These are phyloP conservation scores for Polytrichum formosum DNA, from an alignment of 225 moss, liverwort and hornwort genomes.

Conservation along the genomic window DNA sequence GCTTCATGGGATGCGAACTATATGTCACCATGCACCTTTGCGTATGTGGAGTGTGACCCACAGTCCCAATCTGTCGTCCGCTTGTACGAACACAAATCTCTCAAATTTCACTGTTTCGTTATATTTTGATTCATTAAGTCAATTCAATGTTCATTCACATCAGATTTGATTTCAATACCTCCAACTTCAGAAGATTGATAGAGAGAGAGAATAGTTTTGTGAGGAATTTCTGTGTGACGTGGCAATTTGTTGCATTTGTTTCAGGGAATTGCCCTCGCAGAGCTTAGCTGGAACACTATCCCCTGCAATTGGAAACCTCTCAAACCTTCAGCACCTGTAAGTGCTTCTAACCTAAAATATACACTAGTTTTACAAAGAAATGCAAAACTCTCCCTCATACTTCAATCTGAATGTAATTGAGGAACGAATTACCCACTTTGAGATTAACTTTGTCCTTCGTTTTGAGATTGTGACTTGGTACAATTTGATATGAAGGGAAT, in stretches of 20 bases:
- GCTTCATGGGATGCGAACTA: conserved; percentile 60
- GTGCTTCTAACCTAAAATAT: conserved; percentile 17
- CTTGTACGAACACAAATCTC: conserved; percentile 26
- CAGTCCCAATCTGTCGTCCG: conserved; percentile 33
- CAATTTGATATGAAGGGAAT: too few relatives aligned
- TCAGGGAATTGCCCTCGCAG: conserved; percentile 53
- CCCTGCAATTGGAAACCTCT: conserved; percentile 42
- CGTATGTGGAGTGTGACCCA: conserved; percentile 54
- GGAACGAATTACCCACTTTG: too few relatives aligned
- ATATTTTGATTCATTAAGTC: too few relatives aligned
- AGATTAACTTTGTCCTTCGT: too few relatives aligned
- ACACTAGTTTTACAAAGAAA: neutral
- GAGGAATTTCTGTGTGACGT: too few relatives aligned
- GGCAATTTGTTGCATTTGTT: conserved; percentile 2
- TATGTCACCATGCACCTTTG: conserved; percentile 60
- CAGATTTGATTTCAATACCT: too few relatives aligned
- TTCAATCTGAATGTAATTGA: too few relatives aligned
- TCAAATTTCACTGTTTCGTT: neutral
- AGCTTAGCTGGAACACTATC: conserved; percentile 48
- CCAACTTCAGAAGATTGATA: too few relatives aligned
- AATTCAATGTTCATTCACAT: too few relatives aligned
- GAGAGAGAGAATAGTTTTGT: too few relatives aligned
- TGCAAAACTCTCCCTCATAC: too few relatives aligned
- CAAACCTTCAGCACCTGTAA: conserved; percentile 63
- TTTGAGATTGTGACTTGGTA: too few relatives aligned